Evolutionary conservation across 345 rosid species (phyloP), one percentile per base, ranked within the genome.

Genomic region (Combretum micranthum): DNA sequence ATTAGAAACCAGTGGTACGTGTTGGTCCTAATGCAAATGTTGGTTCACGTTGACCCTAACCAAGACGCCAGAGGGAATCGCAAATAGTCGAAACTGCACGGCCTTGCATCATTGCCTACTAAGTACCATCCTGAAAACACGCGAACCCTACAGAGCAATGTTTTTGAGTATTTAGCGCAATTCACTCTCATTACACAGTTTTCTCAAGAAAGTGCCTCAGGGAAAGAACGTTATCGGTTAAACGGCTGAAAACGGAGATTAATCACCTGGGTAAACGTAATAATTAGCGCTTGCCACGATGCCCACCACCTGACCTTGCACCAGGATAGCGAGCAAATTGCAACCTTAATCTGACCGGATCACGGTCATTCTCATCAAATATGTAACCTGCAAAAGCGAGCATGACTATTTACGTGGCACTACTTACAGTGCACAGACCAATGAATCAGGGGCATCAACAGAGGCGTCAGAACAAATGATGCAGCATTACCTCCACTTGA

Each of bases 291-390:
- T 72, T 78, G 32, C 86, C 86, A 32, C 82, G 86, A 69, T 76
- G 71, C 82, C 82, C 86, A 64, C 84, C 80, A 70, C 84, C 86
- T 70, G 82, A 78, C 77, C 86, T 76, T 18, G 86, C 82, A 72
- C 89, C 89, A 74, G 89, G 86, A 61, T 67, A 74, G 84, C 84
- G 84, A 80, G 89, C 89, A 69, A 78, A 83, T 76, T 83, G 89
- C 79, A 83, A 77, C 65, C 86, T 74, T 71, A 83, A 69, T 59
- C 72, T 69, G 71, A 69, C 64, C 63, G 81, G 71, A 25, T 83
- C 84, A n/a, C 72, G 86, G 77, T 80, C 89, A 69, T 76, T 73
- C 71, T 80, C 89, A 43, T 83, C 89, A 43, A 83, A 83, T 58
- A 42, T 65, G 69, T 83, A 83, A 80, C 86, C 86, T 83, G 89